Conservation (phyloP, 768 basidiomycete genomes). For the Russula sp. region DNA sequence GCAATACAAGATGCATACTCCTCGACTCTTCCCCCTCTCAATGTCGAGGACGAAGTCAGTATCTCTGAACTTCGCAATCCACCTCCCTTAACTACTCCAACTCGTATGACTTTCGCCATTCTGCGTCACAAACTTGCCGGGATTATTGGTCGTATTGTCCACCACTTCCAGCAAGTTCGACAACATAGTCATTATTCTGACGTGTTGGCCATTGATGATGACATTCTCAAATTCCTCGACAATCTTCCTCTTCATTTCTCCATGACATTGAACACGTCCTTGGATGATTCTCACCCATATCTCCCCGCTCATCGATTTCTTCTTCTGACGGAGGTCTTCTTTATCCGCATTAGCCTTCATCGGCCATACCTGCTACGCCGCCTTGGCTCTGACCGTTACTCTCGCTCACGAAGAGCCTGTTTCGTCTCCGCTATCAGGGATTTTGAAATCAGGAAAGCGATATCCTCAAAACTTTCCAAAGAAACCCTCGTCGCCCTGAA, state of each 20-base stretch:
- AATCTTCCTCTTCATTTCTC: constrained; percentile 74
- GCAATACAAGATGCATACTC: constrained; percentile 88
- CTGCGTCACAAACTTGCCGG: constrained; percentile 73
- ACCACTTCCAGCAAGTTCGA: constrained; percentile 86
- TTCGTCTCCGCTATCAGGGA: constrained; percentile 89
- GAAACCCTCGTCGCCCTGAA: constrained; percentile 65
- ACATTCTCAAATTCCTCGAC: constrained; percentile 68
- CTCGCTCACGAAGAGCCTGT: constrained; percentile 75
- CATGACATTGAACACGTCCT: constrained; percentile 65
- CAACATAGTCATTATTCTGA: constrained; percentile 76
- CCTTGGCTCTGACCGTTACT: constrained; percentile 71
- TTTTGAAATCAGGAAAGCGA: constrained; percentile 68
- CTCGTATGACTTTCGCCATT: constrained; percentile 82
- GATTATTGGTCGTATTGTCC: constrained; percentile 85
- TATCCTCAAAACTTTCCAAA: constrained; percentile 51
- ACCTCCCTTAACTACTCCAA: constrained; percentile 60
- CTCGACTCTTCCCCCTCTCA: constrained; percentile 70
- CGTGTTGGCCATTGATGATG: constrained; percentile 74
- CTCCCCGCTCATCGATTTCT: constrained; percentile 83
- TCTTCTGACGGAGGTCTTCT: constrained; percentile 82
- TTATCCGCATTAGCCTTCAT: constrained; percentile 77
- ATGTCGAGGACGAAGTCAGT: constrained; percentile 56
- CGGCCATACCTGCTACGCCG: constrained; percentile 83
- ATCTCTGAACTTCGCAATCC: constrained; percentile 40
- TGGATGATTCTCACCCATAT: constrained; percentile 58